These are phyloP conservation scores for Epipyxis sp. DNA, from an alignment of 108 stramenopile species.

Conservation along the genomic window DNA sequence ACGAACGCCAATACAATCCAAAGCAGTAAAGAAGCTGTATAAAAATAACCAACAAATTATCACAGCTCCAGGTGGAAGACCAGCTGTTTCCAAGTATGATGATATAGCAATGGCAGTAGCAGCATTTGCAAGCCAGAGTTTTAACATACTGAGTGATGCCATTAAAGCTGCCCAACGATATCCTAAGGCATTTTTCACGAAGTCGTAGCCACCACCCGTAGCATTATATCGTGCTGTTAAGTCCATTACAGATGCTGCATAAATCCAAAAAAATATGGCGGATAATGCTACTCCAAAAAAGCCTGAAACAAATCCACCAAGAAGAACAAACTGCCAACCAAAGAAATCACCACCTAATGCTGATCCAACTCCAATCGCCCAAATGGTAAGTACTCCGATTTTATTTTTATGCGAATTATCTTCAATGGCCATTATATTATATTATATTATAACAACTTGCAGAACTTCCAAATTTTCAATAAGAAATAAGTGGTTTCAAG, in stretches of 20 bases:
- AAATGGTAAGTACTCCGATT: too few species aligned
- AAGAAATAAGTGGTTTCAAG: too few species aligned
- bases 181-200: not conserved
- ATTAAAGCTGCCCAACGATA: not conserved
- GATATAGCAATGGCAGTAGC: not conserved
- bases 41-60: not conserved
- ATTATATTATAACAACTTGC: too few species aligned
- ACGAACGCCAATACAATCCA: not conserved
- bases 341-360: not conserved
- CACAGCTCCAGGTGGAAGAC: not conserved
- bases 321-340: not conserved
- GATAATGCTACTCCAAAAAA: not conserved
- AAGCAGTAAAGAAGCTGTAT: not conserved
- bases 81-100: not conserved
- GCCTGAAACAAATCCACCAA: not conserved
- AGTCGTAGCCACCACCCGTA: not conserved
- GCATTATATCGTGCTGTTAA: not conserved
- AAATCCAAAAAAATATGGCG: conserved; percentile 1
- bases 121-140: not conserved
- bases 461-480: too few species aligned
- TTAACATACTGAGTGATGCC: not conserved
- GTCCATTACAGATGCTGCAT: not conserved
- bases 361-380: conserved; percentile 4
- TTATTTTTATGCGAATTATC: too few species aligned
- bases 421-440: too few species aligned